A percentile compares a stretch with the other conserved stretches of the same genome.
Evolutionary conservation across 176 grass and related monocot genomes (phyloP).

Genomic region (Oropetium thomaeum): DNA sequence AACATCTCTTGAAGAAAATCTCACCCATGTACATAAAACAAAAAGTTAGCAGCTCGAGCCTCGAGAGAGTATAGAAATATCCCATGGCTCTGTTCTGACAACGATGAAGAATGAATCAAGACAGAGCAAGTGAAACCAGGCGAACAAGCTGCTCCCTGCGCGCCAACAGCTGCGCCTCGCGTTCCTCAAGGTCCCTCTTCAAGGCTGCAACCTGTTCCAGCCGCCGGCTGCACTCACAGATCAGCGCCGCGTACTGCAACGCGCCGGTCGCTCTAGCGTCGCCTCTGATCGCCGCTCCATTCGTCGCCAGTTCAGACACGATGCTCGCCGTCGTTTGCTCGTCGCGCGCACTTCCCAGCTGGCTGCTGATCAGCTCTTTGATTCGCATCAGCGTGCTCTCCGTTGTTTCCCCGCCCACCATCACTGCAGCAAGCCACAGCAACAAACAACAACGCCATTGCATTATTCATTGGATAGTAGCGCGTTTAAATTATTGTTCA

Average conservation of each 20-base stretch:
- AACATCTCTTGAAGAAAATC: too few relatives aligned
- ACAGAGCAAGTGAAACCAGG: not conserved
- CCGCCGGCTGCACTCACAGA: constrained; percentile 6
- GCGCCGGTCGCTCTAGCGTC: not conserved
- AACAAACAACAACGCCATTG: not conserved
- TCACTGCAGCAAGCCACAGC: not conserved
- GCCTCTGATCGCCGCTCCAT: not conserved
- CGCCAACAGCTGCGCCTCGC: constrained; percentile 14
- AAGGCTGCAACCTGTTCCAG: constrained; percentile 2
- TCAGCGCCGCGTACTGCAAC: not conserved
- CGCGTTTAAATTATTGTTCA: not conserved
- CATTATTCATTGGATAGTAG: not conserved
- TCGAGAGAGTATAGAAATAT: too few relatives aligned
- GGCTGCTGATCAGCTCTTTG: too few relatives aligned
- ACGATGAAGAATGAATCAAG: too few relatives aligned
- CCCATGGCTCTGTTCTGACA: too few relatives aligned
- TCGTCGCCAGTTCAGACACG: not conserved
- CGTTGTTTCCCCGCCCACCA: not conserved
- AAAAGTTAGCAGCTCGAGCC: too few relatives aligned
- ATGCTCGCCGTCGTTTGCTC: not conserved
- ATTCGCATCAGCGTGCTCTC: not conserved
- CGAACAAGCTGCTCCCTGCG: not conserved
- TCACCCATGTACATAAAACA: too few relatives aligned
- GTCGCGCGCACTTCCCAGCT: too few relatives aligned
- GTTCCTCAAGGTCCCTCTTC: constrained; percentile 26